Conservation (phyloP, 108 stramenopile species). For the Schizochytrium sp. region DNA sequence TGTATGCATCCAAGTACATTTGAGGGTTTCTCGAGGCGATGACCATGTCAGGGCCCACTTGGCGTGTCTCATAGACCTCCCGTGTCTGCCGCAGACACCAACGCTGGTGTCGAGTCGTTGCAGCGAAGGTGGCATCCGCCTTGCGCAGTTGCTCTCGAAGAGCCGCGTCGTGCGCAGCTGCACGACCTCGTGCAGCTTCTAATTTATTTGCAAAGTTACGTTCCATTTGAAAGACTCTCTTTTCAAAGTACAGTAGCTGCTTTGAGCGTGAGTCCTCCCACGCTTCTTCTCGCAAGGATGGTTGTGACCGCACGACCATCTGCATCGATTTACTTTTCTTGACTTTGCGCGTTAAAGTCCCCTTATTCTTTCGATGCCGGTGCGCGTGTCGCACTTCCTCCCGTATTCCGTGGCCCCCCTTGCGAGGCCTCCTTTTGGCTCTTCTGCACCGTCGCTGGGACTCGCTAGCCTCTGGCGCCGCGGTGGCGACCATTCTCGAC, state of each 20-base stretch:
- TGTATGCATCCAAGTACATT: too few relatives aligned
- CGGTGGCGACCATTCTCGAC: too few relatives aligned
- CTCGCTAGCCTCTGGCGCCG: too few relatives aligned
- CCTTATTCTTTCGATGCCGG: too few relatives aligned
- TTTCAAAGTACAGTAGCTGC: neutral
- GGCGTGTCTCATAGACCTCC: neutral
- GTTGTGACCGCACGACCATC: neutral
- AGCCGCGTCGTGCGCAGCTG: neutral
- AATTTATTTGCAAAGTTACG: neutral
- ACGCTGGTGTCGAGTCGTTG: neutral
- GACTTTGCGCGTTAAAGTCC: too few relatives aligned
- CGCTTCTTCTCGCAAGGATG: neutral
- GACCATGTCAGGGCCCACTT: too few relatives aligned
- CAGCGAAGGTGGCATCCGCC: neutral
- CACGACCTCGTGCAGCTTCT: neutral
- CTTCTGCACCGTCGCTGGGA: too few relatives aligned
- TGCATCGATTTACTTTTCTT: neutral
- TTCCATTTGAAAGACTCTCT: neutral
- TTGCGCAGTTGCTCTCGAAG: neutral
- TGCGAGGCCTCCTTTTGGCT: too few relatives aligned
- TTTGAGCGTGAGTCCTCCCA: neutral
- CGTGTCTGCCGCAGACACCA: neutral
- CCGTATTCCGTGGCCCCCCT: too few relatives aligned
- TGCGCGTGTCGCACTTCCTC: too few relatives aligned
- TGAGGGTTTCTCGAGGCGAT: too few relatives aligned